phyloP scores from a whole-genome alignment of 2,329 filamentous ascomycete species.

The Epichloe glyceriae region DNA sequence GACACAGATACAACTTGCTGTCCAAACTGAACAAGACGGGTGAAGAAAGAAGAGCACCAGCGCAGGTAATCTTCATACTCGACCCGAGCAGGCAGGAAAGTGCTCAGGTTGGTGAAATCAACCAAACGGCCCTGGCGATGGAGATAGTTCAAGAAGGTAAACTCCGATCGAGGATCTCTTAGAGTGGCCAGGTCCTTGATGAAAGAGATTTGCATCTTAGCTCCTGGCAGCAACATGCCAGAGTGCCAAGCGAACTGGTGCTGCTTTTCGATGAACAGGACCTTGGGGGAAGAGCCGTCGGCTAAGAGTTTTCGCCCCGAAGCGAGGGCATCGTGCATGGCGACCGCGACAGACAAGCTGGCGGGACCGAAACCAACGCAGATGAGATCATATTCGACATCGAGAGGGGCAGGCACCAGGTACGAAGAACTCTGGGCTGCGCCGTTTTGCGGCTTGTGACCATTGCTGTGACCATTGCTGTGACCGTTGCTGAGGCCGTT shows the following conservation, averaged over 20 bases:
- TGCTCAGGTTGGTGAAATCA: slow-evolving; percentile 81
- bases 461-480: slow-evolving; percentile 4
- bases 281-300: slow-evolving; percentile 44
- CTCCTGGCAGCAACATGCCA: slow-evolving; percentile 85
- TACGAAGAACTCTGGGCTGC: slow-evolving; percentile 12
- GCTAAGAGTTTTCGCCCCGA: slow-evolving; percentile 29
- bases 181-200: slow-evolving; percentile 90
- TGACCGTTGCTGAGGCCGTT: slow-evolving; percentile 8
- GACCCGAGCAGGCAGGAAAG: slow-evolving; percentile 71
- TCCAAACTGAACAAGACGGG: slow-evolving; percentile 58
- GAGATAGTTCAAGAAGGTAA: slow-evolving; percentile 93
- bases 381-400: slow-evolving; percentile 68
- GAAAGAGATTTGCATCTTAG: slow-evolving; percentile 96
- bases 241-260: slow-evolving; percentile 78
- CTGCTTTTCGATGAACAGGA: slow-evolving; percentile 84
- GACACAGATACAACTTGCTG: slow-evolving; percentile 64
- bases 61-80: slow-evolving; percentile 95
- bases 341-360: slow-evolving; percentile 77
- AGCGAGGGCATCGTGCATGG: slow-evolving; percentile 68
- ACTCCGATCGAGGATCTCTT: slow-evolving; percentile 75
- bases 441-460: slow-evolving; percentile 13
- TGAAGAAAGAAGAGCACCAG: slow-evolving; percentile 79
- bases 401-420: slow-evolving; percentile 38
- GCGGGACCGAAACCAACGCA: slow-evolving; percentile 91
- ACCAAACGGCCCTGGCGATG: slow-evolving; percentile 70